Base-by-base conservation (phyloP, 495 filamentous ascomycete species). In the Penicillium arizonense region DNA sequence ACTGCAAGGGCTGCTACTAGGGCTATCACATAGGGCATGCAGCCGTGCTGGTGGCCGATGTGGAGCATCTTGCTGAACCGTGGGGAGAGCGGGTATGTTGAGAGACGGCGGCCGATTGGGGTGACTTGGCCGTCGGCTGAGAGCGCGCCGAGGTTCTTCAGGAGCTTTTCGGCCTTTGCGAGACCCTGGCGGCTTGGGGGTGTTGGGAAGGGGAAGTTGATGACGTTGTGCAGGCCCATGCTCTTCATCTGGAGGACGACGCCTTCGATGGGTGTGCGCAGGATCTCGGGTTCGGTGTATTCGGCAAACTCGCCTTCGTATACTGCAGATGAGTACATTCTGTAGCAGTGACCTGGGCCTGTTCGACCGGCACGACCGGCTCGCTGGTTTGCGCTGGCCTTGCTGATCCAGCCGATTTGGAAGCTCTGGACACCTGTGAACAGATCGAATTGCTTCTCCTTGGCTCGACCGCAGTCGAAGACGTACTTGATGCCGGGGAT, bases 131-230 rank as follows among this genome's bases (percentile, higher is more conserved):
- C 89, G 12, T 77, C 76, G 7, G 79, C 63, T 9, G 82, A 80
- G 24, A 89, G 74, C 5, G 87, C 88, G 10, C 84, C 82, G 8
- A 93, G 76, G 60, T 91, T 87, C 36, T 79, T 83, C 8, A 96
- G 73, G 6, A 97, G 78, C 61, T 87, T 92, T 66, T 97, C 94
- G 16, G 95, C 91, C 61, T 88, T 92, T 40, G 81, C 79, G 1
- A 99, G 78, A 54, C 85, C 89, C 52, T 86, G 76, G 12, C 86
- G 84, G 55, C 91, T 88, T 16, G 94, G 95, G 6, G 90, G 85
- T 3, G 95, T 96, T 7, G 95, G 95, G 66, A 97, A 99, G n/a
- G 94, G 95, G 67, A 99, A 99, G 61, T 92, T 96, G 63, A 87
- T 83, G 3, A 97, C 87, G 48, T 91, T 87, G 56, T 92, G 88